Evolutionary conservation across 2,329 filamentous ascomycete species (phyloP), one percentile per base, ranked within the genome.

Genomic region (Fusarium nodosum): DNA sequence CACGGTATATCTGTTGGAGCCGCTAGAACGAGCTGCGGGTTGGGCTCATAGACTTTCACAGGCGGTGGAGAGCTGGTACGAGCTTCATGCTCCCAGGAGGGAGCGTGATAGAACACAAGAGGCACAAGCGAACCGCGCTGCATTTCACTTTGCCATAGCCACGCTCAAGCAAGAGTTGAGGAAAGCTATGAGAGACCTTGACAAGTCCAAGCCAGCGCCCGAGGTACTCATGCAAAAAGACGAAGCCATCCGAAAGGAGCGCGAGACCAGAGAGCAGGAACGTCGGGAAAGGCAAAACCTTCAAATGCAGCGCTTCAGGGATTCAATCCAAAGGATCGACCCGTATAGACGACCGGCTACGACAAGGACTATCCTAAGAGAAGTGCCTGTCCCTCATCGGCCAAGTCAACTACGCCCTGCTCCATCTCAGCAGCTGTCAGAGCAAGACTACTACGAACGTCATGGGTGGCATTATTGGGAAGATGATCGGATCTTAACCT

Each of bases 381-480:
- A n/a, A 44, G 22, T 13, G 28, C 34, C 26, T 31, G 11, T 33
- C 50, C 69, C 64, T 3, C 62, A 60, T 4, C 54, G 59, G 6
- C 26, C 57, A 52, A 69, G 31, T 24, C 60, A 31, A 13, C 26
- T 42, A 28, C 12, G 22, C 13, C 30, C 28, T 20, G 5, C 42
- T 11, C 33, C 55, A 24, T 45, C 55, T 13, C 63, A 56, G n/a
- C 30, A 45, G 15, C 26, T 36, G 15, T 28, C 34, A 10, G 42
- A 31, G 5, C 66, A 65, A 12, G 45, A 50, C 11, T 76, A 77
- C 33, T 68, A 63, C 26, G 48, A 68, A 26, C 64, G 60, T 42
- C 48, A 76, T 28, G 73, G 73, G 11, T 78, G 76, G 75, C 34
- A 65, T 30, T 53, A 64, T 39, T 60, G 61, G 59, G 76, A 78